phyloP scores from a whole-genome alignment of 805 yeast species.

The Schizosaccharomyces octosporus region DNA sequence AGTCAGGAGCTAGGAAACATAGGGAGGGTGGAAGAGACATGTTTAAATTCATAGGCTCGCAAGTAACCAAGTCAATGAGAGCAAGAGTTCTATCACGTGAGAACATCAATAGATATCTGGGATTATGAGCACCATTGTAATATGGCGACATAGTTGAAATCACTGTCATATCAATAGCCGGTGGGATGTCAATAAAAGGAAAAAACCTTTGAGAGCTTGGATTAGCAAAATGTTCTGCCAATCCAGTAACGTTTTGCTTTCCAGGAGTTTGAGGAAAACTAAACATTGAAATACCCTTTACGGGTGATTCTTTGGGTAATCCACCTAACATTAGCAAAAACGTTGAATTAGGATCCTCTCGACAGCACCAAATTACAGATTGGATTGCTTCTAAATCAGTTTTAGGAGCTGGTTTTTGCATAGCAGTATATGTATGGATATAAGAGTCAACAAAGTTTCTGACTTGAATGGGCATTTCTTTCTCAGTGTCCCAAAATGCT shows the following conservation, averaged over 20 bases:
- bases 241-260: conserved; percentile 22
- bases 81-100: conserved; percentile 21
- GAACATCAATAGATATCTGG: conserved; percentile 29
- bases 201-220: conserved; percentile 31
- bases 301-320: conserved; percentile 20
- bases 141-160: conserved; percentile 45
- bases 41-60: background rate
- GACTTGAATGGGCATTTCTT: conserved; percentile 47
- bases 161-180: conserved; percentile 22
- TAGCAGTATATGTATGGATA: background rate
- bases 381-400: conserved; percentile 16
- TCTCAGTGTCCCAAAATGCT: conserved; percentile 77
- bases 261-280: conserved; percentile 63
- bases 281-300: conserved; percentile 26
- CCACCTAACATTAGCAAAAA: conserved; percentile 50
- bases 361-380: conserved; percentile 54
- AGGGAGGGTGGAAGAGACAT: background rate
- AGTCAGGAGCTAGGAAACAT: background rate
- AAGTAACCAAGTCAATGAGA: background rate
- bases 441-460: conserved; percentile 47
- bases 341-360: conserved; percentile 56
- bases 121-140: conserved; percentile 60
- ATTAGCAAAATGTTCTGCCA: conserved; percentile 48
- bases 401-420: background rate
- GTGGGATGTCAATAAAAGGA: conserved; percentile 25